Base-by-base conservation (phyloP, 208 protist genomes). In the Trypanosoma congolense region DNA sequence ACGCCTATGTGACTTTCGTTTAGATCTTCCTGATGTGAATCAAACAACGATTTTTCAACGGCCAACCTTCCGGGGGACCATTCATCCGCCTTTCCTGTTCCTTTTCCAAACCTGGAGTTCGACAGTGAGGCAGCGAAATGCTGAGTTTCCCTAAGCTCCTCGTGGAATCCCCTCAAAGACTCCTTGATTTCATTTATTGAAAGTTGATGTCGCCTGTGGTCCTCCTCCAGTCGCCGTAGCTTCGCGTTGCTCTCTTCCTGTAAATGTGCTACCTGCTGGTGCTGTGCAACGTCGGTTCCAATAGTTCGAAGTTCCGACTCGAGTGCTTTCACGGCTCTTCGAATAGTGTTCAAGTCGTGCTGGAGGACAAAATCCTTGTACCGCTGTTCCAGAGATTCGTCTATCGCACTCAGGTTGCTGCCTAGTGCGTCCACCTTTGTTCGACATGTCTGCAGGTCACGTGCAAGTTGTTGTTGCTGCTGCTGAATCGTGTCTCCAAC, bases 341-440 rank as follows among this genome's bases (percentile, higher is more conserved):
- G 48, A 3, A 65, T 18, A 12, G 21, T 24, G 24, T 57, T 52
- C 33, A 48, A 46, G 24, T 65, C 59, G 9, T 41, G 28, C 16
- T 19, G 19, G 2, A 57, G 28, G 2, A 45, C 59, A 45, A 22
- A 56, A 12, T 63, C 57, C 25, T 49, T 33, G 2, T 9, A 24
- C 14, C 19, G 10, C n/a, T 38, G 46, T 24, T 63, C 48, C 2
- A 38, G 12, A 1, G 38, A 41, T 9, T 63, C 57, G 19, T 29
- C 14, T n/a, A 65, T 45, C 22, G 16, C 38, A 3, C 12, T 40
- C 26, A 63, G 48, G 33, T 45, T 28, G 12, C 19, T 26, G 8
- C 29, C 45, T 16, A 63, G 38, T 0, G 47, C 50, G 12, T 63
- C 57, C 25, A 63, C 38, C 35, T 48, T 63, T 26, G 46, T 10